A percentile compares a stretch with the other conserved stretches of the same genome.
phyloP scores from a whole-genome alignment of 1,284 basidiomycete genomes.

The Ganoderma leucocontextum region DNA sequence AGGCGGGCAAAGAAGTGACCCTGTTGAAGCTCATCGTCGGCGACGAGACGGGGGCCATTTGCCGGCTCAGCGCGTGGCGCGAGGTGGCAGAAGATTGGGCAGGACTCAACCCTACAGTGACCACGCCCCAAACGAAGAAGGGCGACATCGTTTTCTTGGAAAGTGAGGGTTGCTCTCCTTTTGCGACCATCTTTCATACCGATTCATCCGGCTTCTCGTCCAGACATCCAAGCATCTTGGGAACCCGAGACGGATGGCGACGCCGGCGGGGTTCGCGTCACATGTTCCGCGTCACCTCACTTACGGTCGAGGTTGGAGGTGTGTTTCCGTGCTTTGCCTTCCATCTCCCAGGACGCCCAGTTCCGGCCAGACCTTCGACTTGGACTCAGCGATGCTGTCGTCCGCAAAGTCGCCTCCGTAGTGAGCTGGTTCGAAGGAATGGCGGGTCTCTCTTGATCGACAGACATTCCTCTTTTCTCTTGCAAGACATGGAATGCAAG shows the following conservation, averaged over 20 bases:
- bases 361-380: conserved; percentile 77
- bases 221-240: conserved; percentile 60
- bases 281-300: conserved; percentile 69
- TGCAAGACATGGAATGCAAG: neutral
- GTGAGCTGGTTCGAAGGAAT: conserved; percentile 75
- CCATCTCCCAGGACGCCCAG: conserved; percentile 61
- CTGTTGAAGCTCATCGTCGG: conserved; percentile 73
- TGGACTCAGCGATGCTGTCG: conserved; percentile 70
- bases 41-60: conserved; percentile 69
- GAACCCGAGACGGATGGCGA: conserved; percentile 42
- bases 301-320: conserved; percentile 67
- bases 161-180: conserved; percentile 54
- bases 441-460: conserved; percentile 55
- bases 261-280: conserved; percentile 41
- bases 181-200: neutral
- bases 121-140: conserved; percentile 55
- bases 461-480: neutral
- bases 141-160: conserved; percentile 75
- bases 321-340: conserved; percentile 80
- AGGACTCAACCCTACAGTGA: conserved; percentile 31
- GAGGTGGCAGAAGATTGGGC: conserved; percentile 78
- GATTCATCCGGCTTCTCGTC: neutral
- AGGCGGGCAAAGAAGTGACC: conserved; percentile 71
- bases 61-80: conserved; percentile 79
- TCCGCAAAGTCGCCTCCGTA: conserved; percentile 70